A percentile compares a stretch with the other conserved stretches of the same genome.
phyloP scores from a whole-genome alignment of 2,329 filamentous ascomycete species.

The Neofusicoccum kwambonambiense region DNA sequence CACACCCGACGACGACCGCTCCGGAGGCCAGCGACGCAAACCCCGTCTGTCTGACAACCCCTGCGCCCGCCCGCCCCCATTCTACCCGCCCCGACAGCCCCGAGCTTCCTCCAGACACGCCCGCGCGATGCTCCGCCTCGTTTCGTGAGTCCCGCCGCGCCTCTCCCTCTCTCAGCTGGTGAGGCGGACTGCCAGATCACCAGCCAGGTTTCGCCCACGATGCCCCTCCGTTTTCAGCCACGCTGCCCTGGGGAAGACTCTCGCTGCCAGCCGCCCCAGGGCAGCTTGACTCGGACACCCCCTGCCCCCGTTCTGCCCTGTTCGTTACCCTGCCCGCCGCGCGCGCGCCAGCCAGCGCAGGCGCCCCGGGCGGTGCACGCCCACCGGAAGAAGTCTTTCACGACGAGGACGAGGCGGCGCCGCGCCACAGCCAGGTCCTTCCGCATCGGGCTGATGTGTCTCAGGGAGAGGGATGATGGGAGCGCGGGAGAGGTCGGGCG shows the following conservation, averaged over 20 bases:
- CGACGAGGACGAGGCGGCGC: background rate
- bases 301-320: background rate
- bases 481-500: background rate
- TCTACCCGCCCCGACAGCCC: too few relatives aligned
- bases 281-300: background rate
- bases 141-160: too few relatives aligned
- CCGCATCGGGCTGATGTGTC: constrained; percentile 3
- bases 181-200: too few relatives aligned
- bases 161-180: too few relatives aligned
- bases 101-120: too few relatives aligned
- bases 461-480: background rate
- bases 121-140: too few relatives aligned
- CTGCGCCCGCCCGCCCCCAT: too few relatives aligned
- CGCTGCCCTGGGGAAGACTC: background rate
- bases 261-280: too few relatives aligned
- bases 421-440: background rate
- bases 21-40: too few relatives aligned
- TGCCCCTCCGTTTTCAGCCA: background rate
- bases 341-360: background rate
- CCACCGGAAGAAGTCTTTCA: constrained; percentile 12
- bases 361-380: background rate
- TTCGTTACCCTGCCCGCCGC: background rate
- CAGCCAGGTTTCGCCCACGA: too few relatives aligned
- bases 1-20: background rate
- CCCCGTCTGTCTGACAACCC: background rate